A percentile compares a stretch with the other conserved stretches of the same genome.
These are phyloP conservation scores for Coffea eugenioides DNA, from an alignment of 257 asterid genomes.

Conservation along the genomic window DNA sequence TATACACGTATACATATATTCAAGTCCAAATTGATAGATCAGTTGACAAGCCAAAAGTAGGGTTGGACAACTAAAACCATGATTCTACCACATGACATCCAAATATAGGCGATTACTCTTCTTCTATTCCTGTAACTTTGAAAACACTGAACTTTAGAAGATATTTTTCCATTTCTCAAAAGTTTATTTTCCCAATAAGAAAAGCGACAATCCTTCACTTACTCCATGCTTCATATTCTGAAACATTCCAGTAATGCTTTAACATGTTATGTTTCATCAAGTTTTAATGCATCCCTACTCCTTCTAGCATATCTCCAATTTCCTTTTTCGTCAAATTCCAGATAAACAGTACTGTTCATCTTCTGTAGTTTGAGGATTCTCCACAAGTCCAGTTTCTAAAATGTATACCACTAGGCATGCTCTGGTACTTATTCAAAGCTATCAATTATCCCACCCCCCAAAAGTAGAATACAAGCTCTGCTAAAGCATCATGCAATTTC, in stretches of 20 bases:
- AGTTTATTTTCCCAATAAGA: neutral
- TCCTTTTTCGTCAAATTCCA: neutral
- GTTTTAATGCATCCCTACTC: neutral
- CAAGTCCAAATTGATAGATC: neutral
- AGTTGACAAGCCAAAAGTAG: no score
- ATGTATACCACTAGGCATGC: neutral
- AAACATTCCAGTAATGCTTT: neutral
- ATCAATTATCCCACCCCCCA: neutral
- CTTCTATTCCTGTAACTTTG: neutral
- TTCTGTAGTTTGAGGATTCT: neutral
- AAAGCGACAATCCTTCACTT: neutral
- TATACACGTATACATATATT: no score
- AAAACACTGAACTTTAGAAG: neutral
- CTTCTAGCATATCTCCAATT: neutral
- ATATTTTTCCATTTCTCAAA: neutral
- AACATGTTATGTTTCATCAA: neutral
- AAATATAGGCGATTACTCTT: neutral
- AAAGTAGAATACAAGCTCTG: neutral
- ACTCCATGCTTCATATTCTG: neutral
- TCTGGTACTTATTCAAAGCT: neutral
- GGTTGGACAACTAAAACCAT: neutral
- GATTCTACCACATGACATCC: neutral
- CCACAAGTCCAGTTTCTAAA: neutral
- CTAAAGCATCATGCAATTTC: neutral
- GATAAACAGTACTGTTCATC: neutral